Conservation (phyloP, 2,329 filamentous ascomycete species). For the Tothia fuscella region DNA sequence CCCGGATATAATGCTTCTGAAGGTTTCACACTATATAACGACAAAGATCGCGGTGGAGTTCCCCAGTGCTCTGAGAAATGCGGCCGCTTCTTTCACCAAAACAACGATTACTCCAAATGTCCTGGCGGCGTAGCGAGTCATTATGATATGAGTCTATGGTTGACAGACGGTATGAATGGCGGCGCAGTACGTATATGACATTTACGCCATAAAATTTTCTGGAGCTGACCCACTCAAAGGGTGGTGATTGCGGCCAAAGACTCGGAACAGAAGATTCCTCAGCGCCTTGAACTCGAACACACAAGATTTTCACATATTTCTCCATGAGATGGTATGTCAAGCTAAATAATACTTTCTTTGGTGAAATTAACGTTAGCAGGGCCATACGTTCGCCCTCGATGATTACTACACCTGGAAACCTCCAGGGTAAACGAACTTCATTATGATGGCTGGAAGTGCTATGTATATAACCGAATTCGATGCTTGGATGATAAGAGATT, state of each 20-base stretch:
- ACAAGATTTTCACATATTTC: constrained; percentile 33
- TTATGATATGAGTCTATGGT: constrained; percentile 37
- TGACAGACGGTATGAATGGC: constrained; percentile 34
- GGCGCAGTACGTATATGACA: constrained; percentile 25
- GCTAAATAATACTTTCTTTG: not conserved
- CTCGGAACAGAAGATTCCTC: constrained; percentile 35
- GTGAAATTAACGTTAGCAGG: constrained; percentile 11
- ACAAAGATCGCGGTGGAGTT: constrained; percentile 27
- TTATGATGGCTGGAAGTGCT: constrained; percentile 35
- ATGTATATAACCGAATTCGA: constrained; percentile 36
- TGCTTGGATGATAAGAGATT: constrained; percentile 23
- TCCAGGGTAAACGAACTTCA: constrained; percentile 29
- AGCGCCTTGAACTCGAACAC: constrained; percentile 23
- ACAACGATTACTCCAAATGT: constrained; percentile 31
- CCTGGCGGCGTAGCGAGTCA: constrained; percentile 27
- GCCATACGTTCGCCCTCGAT: constrained; percentile 34
- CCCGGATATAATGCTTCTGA: constrained; percentile 25
- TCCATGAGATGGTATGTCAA: constrained; percentile 28
- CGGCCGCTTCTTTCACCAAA: constrained; percentile 34
- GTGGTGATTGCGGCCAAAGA: constrained; percentile 38
- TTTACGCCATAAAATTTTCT: too few species aligned
- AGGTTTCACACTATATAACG: constrained; percentile 30
- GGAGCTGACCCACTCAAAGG: not conserved
- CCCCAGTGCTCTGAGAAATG: constrained; percentile 32
- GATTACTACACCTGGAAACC: constrained; percentile 37